These are phyloP conservation scores for Rutidosis leptorrhynchoides DNA, from an alignment of 129 eudicot species.

Conservation along the genomic window DNA sequence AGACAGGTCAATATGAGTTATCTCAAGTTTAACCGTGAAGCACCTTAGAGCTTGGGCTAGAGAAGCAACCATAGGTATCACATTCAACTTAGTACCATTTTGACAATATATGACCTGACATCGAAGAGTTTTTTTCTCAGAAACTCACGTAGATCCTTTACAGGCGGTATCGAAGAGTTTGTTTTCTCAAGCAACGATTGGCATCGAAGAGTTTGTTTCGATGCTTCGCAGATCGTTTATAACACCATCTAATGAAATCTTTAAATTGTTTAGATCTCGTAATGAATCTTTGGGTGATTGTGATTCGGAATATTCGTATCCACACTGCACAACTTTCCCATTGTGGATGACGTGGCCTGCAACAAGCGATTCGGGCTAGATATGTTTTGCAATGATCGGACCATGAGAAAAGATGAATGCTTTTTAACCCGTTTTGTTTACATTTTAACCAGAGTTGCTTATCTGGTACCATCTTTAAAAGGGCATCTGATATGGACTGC, in stretches of 20 bases:
- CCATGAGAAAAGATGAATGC: slow-evolving; percentile 82
- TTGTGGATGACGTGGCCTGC: slow-evolving; percentile 70
- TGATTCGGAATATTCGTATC: slow-evolving; percentile 48
- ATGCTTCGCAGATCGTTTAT: slow-evolving; percentile 38
- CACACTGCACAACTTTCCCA: slow-evolving; percentile 58
- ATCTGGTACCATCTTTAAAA: slow-evolving; percentile 79
- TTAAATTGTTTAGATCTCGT: slow-evolving; percentile 63
- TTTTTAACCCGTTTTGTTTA: slow-evolving; percentile 60
- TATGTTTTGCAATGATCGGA: slow-evolving; percentile 83
- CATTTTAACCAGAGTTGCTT: slow-evolving; percentile 79
- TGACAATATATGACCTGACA: slow-evolving; percentile 64
- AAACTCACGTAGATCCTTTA: slow-evolving; percentile 58
- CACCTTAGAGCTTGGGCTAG: slow-evolving; percentile 86
- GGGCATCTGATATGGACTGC: slow-evolving; percentile 80
- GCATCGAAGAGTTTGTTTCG: slow-evolving; percentile 34
- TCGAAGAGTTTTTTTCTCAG: slow-evolving; percentile 69
- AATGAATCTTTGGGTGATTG: slow-evolving; percentile 73
- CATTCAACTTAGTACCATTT: slow-evolving; percentile 62
- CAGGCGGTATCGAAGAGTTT: slow-evolving; percentile 49
- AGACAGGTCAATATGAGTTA: not conserved
- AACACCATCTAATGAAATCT: slow-evolving; percentile 65
- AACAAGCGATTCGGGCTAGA: slow-evolving; percentile 65
- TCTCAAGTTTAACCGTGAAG: not conserved
- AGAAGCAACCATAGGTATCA: slow-evolving; percentile 76
- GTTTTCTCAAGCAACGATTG: no score